Evolutionary conservation across 139 green algal species (phyloP), one percentile per base, ranked within the genome.

Genomic region (Desmodesmus armatus): DNA sequence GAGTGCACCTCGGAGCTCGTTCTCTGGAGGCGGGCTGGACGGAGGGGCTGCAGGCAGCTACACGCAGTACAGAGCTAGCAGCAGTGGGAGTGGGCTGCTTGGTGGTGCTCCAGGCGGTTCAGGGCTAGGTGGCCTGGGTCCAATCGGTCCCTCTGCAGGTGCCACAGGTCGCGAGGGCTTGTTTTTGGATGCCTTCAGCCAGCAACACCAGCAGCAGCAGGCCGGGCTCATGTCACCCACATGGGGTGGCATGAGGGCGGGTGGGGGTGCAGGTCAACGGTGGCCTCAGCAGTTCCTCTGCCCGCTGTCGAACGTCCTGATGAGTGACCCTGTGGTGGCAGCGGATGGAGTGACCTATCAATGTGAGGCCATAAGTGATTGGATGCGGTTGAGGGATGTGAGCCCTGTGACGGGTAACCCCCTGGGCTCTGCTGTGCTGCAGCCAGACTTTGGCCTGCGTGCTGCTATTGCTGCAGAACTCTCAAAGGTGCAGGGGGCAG

Each of bases 261-360:
- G n/a, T n/a, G n/a, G n/a, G n/a, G n/a, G n/a, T 87, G 58, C 87
- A 88, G 51, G 47, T 70, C 82, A 37, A 53, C 67, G n/a, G n/a
- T n/a, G 2, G 85, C 81, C 25, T 40, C 71, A 19, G 71, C 82
- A 39, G 11, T 77, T 47, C 67, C n/a, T 88, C 27, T 73, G 84
- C 29, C 55, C 62, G n/a, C 60, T 82, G 27, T 63, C 37, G 37
- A 23, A 35, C 27, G 41, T 69, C 35, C 25, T 84, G 35, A 77
- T 85, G 62, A 5, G 23, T 5, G 77, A 81, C 19, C 71, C 78
- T 71, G 51, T 83, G 53, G 7, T 74, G 39, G 76, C 84, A 21
- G 58, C 76, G 66, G 75, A 82, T 74, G 43, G 69, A 6, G 29
- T 47, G 58, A 78, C 60, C 25, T 82, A 86, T 37, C 62, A 84